Percentiles rank a stretch among this genome's conserved stretches.
Evolutionary conservation across 768 basidiomycete genomes (phyloP).

Genomic region (Panaeolus cyanescens): DNA sequence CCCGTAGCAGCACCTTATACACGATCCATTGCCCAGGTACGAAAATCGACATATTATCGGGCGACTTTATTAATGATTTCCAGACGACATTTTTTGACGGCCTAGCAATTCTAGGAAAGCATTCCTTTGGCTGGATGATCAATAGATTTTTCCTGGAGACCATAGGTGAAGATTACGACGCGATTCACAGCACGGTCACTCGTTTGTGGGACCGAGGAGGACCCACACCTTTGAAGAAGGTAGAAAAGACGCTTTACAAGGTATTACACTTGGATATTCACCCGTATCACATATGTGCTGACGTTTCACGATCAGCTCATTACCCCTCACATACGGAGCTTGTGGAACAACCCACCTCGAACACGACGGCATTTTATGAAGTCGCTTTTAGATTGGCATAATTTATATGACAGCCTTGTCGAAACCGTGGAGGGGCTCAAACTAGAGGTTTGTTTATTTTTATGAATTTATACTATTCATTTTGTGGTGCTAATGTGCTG

Average conservation of each 20-base stretch:
- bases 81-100: constrained; percentile 65
- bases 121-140: constrained; percentile 54
- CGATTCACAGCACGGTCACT: constrained; percentile 39
- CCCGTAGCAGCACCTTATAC: constrained; percentile 53
- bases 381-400: constrained; percentile 66
- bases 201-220: constrained; percentile 37
- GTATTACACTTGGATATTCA: constrained; percentile 24
- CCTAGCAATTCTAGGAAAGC: constrained; percentile 50
- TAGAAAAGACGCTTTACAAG: constrained; percentile 45
- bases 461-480: constrained; percentile 3
- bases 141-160: constrained; percentile 69
- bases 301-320: constrained; percentile 49
- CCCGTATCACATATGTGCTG: background rate
- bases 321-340: constrained; percentile 55
- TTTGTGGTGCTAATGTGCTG: background rate
- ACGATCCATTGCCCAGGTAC: constrained; percentile 66
- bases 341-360: constrained; percentile 71
- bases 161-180: constrained; percentile 54
- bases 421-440: constrained; percentile 33
- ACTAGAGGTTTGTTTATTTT: constrained; percentile 22
- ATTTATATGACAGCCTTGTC: constrained; percentile 50
- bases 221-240: constrained; percentile 35
- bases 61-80: constrained; percentile 3
- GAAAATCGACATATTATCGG: constrained; percentile 10
- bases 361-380: constrained; percentile 68